These are phyloP conservation scores for Talaromyces pinophilus DNA, from an alignment of 2,329 filamentous ascomycete genomes.

Conservation along the genomic window DNA sequence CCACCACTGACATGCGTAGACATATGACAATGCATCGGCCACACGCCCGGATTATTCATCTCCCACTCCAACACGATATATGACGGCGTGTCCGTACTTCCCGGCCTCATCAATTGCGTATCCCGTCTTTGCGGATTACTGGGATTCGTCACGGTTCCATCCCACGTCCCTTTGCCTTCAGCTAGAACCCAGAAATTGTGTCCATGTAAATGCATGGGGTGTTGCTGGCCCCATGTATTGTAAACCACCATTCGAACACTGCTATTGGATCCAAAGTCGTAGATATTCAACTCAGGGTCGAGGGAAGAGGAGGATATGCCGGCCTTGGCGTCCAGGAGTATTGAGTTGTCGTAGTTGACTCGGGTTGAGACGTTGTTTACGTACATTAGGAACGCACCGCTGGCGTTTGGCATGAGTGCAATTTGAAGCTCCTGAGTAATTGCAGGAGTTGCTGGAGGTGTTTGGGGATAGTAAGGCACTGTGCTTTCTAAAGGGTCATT, in stretches of 20 bases:
- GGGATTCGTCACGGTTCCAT: neutral
- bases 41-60: neutral
- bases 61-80: conserved; percentile 2
- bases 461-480: conserved; percentile 28
- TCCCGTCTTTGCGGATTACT: neutral
- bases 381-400: neutral
- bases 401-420: neutral
- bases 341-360: neutral
- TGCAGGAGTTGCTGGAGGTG: conserved; percentile 1
- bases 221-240: neutral
- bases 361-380: neutral
- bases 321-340: neutral
- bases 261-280: neutral
- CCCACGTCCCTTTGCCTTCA: neutral
- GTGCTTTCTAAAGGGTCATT: conserved; percentile 28
- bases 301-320: neutral
- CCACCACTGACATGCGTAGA: neutral
- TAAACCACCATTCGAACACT: neutral
- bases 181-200: neutral
- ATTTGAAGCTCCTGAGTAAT: neutral
- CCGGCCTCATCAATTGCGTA: neutral
- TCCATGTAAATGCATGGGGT: neutral
- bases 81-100: neutral
- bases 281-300: neutral
- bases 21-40: conserved; percentile 9